Conservation (phyloP, 2,329 filamentous ascomycete species). For the Fusarium vanettenii region DNA sequence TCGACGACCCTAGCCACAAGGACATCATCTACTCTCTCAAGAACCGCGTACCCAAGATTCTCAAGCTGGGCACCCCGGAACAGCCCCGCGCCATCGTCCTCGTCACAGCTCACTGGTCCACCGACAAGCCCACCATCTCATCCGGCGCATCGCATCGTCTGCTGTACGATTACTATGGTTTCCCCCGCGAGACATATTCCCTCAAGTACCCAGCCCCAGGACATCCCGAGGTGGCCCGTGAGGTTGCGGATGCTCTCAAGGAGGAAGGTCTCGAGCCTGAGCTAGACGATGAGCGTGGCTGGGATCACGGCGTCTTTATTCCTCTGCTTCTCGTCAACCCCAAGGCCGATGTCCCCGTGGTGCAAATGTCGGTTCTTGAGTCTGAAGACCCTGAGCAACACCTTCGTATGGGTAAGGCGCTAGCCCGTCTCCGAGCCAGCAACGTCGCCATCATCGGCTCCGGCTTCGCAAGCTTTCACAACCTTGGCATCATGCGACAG, state of each 20-base stretch:
- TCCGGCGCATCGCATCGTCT: constrained; percentile 60
- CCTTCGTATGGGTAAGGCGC: constrained; percentile 64
- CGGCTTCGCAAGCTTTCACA: constrained; percentile 69
- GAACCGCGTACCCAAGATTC: constrained; percentile 64
- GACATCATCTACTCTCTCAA: constrained; percentile 63
- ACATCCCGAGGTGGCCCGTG: constrained; percentile 62
- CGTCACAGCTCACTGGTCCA: constrained; percentile 70
- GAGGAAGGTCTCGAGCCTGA: constrained; percentile 57
- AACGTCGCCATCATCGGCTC: constrained; percentile 71
- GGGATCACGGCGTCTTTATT: constrained; percentile 72
- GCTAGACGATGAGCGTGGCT: constrained; percentile 57
- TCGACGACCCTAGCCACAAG: constrained; percentile 65
- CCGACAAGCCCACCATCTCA: constrained; percentile 61
- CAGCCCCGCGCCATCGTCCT: constrained; percentile 65
- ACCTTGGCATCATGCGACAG: constrained; percentile 60
- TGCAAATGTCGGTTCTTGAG: constrained; percentile 67
- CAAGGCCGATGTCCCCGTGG: constrained; percentile 62
- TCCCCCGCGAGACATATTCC: constrained; percentile 65
- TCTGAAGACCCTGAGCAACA: constrained; percentile 63
- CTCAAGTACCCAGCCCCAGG: constrained; percentile 69
- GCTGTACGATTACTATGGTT: constrained; percentile 70
- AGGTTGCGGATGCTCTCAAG: constrained; percentile 59
- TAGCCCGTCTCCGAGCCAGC: constrained; percentile 59
- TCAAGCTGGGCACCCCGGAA: constrained; percentile 63
- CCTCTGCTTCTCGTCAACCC: constrained; percentile 67